Evolutionary conservation across 345 rosid species (phyloP), one percentile per base, ranked within the genome.

Genomic region (Hypericum androsaemum): DNA sequence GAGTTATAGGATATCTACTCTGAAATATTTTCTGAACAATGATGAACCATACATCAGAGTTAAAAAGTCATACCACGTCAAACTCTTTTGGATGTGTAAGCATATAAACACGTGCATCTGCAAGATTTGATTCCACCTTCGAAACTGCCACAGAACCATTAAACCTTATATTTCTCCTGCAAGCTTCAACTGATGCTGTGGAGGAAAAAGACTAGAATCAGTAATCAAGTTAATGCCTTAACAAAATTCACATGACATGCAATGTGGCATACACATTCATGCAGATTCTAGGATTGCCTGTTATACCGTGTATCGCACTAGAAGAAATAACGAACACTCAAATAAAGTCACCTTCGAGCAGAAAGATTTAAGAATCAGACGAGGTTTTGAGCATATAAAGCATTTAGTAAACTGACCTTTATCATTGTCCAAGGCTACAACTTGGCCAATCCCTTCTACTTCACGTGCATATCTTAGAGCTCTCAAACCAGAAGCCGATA

Each of bases 61-160:
- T 1, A 22, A 22, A 22, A 1, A 22, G 1, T 22, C 69, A 57
- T 83, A 94, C 99, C 89, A 82, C 82, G 64, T 94, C 99, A 69
- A 75, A 94, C 69, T 94, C 97, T 74, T 88, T 94, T 48, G 90
- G 92, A 64, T 94, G 82, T 39, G 89, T 77, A 51, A 94, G 94
- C 97, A 94, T 94, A 62, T 78, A 78, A 11, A 88, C 90, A 70
- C 97, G 95, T 61, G 97, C 92, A 81, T 94, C 99, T 50, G 88
- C 74, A 41, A 81, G 90, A 76, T 86, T 83, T 6, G 99, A 86
- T 71, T 94, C 97, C 71, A 94, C 89, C 76, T 86, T 86, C 37
- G 87, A 74, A 60, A 79, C 59, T 40, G 99, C 96, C 50, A 83
- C 78, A 12, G 87, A 71, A 47, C 99, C 97, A 63, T 86, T 94